These are phyloP conservation scores for Melaleuca alternifolia DNA, from an alignment of 345 rosid genomes.

Conservation along the genomic window DNA sequence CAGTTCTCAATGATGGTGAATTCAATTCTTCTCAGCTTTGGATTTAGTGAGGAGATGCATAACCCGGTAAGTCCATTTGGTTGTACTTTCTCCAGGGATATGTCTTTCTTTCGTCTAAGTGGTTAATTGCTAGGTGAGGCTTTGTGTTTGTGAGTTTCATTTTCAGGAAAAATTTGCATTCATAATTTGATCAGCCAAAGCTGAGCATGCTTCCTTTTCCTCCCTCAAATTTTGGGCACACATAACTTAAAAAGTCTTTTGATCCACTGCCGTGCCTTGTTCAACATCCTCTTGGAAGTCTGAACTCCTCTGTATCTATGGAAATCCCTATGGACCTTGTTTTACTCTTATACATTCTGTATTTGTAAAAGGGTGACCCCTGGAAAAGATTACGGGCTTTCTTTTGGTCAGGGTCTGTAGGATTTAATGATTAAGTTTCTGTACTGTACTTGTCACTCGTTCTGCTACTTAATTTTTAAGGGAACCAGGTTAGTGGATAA, in stretches of 20 bases:
- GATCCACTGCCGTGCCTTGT: neutral
- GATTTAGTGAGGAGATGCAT: slow-evolving; percentile 88
- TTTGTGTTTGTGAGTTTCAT: neutral
- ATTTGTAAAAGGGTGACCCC: neutral
- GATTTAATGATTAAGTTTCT: neutral
- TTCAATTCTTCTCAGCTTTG: slow-evolving; percentile 66
- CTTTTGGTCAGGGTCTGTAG: neutral
- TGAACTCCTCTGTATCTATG: neutral
- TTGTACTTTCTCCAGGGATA: neutral
- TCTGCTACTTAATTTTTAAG: neutral
- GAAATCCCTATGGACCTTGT: neutral
- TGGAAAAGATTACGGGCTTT: neutral
- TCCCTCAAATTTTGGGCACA: neutral
- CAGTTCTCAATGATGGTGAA: slow-evolving; percentile 69
- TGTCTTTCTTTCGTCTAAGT: neutral
- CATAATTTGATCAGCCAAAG: neutral
- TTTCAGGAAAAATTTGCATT: neutral
- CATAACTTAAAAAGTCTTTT: neutral
- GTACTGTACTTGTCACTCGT: neutral
- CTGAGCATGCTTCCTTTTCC: neutral
- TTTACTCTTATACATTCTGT: neutral
- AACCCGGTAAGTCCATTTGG: slow-evolving; percentile 47
- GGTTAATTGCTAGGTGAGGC: neutral
- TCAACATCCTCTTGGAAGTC: neutral
- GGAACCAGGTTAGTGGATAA: neutral